phyloP scores from a whole-genome alignment of 1,139 yeast genomes.

The Candida mesenterica region DNA sequence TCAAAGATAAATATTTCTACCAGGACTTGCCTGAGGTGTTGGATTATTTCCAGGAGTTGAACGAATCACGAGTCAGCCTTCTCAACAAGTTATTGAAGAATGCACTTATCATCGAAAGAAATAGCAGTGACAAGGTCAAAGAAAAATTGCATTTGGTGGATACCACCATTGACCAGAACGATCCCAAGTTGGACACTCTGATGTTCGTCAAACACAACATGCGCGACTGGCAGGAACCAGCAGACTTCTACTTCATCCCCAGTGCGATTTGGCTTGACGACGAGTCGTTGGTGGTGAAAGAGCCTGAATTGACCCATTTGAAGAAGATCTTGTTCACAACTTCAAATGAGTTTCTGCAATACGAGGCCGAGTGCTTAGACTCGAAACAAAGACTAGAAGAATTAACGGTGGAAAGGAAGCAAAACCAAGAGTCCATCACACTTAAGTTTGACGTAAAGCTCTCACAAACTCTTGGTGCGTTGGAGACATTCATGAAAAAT shows the following conservation, averaged over 20 bases:
- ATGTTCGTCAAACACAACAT: constrained; percentile 92
- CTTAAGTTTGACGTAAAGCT: constrained; percentile 56
- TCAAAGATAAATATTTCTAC: constrained; percentile 88
- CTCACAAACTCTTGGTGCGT: constrained; percentile 50
- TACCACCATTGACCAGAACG: constrained; percentile 63
- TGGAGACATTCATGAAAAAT: constrained; percentile 65
- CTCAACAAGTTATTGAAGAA: constrained; percentile 68
- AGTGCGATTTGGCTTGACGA: constrained; percentile 98
- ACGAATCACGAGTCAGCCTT: constrained; percentile 73
- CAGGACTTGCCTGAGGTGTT: constrained; percentile 92
- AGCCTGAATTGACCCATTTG: constrained; percentile 63
- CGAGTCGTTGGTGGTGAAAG: constrained; percentile 65
- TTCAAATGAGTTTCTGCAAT: constrained; percentile 43
- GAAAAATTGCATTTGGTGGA: constrained; percentile 55
- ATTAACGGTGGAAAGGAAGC: constrained; percentile 35
- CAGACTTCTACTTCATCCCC: constrained; percentile 81
- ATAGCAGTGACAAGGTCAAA: constrained; percentile 51
- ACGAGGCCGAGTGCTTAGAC: constrained; percentile 43
- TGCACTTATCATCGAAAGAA: constrained; percentile 64
- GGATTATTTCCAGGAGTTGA: constrained; percentile 82
- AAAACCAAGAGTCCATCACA: constrained; percentile 30
- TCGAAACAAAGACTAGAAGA: constrained; percentile 54
- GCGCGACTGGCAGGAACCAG: constrained; percentile 78
- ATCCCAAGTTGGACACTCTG: constrained; percentile 73
- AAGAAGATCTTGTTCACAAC: constrained; percentile 57